Percentiles rank a stretch among this genome's conserved stretches.
phyloP scores from a whole-genome alignment of 331 rosid genomes.

The Saraca asoca region DNA sequence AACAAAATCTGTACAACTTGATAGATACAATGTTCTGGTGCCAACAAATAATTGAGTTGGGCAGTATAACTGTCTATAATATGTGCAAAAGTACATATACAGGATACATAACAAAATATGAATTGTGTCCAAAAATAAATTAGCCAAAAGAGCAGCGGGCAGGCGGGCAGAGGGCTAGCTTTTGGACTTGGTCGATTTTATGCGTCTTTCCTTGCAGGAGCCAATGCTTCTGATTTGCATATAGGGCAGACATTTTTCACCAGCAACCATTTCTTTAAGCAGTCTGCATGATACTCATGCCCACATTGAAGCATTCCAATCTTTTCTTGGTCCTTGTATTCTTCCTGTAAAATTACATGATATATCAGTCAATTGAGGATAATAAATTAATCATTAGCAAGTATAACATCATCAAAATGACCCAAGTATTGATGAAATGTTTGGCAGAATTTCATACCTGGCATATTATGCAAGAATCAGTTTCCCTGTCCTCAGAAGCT shows the following conservation, averaged over 20 bases:
- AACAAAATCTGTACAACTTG: constrained; percentile 65
- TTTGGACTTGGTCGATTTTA: constrained; percentile 28
- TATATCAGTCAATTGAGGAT: neutral
- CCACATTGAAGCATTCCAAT: constrained; percentile 74
- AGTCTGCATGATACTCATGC: constrained; percentile 75
- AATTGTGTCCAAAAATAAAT: constrained; percentile 41
- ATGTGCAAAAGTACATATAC: constrained; percentile 67
- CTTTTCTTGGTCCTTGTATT: constrained; percentile 59
- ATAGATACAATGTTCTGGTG: constrained; percentile 58
- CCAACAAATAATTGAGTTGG: constrained; percentile 58
- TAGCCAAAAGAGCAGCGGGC: constrained; percentile 22
- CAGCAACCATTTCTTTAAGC: constrained; percentile 84
- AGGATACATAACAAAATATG: constrained; percentile 53
- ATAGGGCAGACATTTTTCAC: constrained; percentile 84
- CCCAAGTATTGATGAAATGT: neutral
- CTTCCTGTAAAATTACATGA: constrained; percentile 56
- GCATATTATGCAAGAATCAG: constrained; percentile 75
- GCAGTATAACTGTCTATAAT: constrained; percentile 45
- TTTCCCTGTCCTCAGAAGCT: constrained; percentile 54
- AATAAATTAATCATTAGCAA: constrained; percentile 3
- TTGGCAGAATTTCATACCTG: constrained; percentile 57
- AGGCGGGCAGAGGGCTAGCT: constrained; percentile 20
- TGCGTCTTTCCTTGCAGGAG: constrained; percentile 40
- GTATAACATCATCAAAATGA: neutral
- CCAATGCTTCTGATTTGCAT: constrained; percentile 89